Evolutionary conservation across 176 grass and related monocot genomes (phyloP).

Genomic region (Poa pratensis): DNA sequence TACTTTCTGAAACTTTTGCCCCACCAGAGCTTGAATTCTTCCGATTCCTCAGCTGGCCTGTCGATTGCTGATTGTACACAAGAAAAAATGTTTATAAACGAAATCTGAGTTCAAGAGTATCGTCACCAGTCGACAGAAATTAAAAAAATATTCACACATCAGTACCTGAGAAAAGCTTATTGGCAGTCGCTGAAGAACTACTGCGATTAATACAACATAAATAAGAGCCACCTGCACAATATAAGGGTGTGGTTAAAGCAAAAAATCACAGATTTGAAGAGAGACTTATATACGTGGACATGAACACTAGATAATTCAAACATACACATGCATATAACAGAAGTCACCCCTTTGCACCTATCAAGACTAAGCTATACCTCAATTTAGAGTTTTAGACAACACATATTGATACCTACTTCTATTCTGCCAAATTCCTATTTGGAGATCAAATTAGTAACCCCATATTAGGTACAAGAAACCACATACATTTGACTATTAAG

Average conservation of each 20-base stretch:
- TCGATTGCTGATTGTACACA: slow-evolving; percentile 72
- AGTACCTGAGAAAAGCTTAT: slow-evolving; percentile 88
- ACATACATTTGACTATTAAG: neutral
- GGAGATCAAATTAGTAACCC: neutral
- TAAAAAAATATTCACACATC: slow-evolving; percentile 3
- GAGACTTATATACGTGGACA: neutral
- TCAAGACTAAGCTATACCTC: slow-evolving; percentile 2
- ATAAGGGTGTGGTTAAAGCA: slow-evolving; percentile 27
- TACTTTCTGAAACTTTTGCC: slow-evolving; percentile 73
- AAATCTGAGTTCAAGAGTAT: slow-evolving; percentile 15
- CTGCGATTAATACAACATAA: slow-evolving; percentile 93
- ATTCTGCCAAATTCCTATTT: slow-evolving; percentile 2
- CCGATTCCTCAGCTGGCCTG: slow-evolving; percentile 85
- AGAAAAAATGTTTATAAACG: slow-evolving; percentile 37
- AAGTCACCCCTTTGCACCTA: slow-evolving; percentile 18
- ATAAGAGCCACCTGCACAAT: slow-evolving; percentile 87
- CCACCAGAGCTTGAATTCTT: slow-evolving; percentile 71
- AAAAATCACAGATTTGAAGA: slow-evolving; percentile 3
- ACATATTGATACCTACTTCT: neutral
- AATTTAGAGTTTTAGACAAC: neutral
- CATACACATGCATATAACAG: neutral
- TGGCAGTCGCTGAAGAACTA: slow-evolving; percentile 80
- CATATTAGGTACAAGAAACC: slow-evolving; percentile 12
- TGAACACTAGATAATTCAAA: neutral
- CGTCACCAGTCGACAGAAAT: slow-evolving; percentile 27